Evolutionary conservation across 192 early-diverging fungal genomes (phyloP).

Genomic region (Backusella mclennaniae): DNA sequence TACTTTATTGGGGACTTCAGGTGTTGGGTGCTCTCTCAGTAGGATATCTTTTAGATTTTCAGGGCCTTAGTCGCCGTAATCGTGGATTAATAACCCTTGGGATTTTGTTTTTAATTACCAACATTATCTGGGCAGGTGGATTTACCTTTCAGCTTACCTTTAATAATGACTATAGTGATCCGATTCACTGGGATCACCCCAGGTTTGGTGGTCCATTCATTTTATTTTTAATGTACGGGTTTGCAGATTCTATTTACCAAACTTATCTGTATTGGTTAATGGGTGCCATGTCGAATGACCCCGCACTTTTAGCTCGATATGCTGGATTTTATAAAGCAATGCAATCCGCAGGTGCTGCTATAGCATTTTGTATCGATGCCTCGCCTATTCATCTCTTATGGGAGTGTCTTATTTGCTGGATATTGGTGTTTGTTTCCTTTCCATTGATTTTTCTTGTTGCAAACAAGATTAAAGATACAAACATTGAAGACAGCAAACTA

Average conservation of each 20-base stretch:
- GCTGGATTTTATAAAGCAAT: slow-evolving; percentile 89
- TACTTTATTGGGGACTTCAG: slow-evolving; percentile 75
- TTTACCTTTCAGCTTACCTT: slow-evolving; percentile 56
- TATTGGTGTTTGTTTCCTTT: slow-evolving; percentile 48
- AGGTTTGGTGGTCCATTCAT: slow-evolving; percentile 60
- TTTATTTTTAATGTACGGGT: slow-evolving; percentile 73
- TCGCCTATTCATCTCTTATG: slow-evolving; percentile 8
- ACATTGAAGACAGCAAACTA: not conserved
- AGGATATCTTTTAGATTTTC: slow-evolving; percentile 62
- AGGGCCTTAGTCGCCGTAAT: slow-evolving; percentile 49
- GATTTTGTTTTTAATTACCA: slow-evolving; percentile 48
- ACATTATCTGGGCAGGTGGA: slow-evolving; percentile 62
- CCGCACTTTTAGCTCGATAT: slow-evolving; percentile 63
- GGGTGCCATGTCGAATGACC: slow-evolving; percentile 79
- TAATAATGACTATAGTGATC: slow-evolving; percentile 39
- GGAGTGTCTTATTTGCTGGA: slow-evolving; percentile 49
- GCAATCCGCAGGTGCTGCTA: slow-evolving; percentile 74
- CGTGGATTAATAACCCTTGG: slow-evolving; percentile 61
- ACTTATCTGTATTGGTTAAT: slow-evolving; percentile 80
- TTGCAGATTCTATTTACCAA: slow-evolving; percentile 80
- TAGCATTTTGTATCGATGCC: slow-evolving; percentile 71
- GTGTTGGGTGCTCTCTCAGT: slow-evolving; percentile 59
- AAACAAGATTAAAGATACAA: slow-evolving; percentile 45
- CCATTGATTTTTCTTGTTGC: slow-evolving; percentile 46
- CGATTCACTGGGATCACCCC: slow-evolving; percentile 46